Evolutionary conservation across 306 rosid genomes (phyloP).

Genomic region (Cicer yamashitae): DNA sequence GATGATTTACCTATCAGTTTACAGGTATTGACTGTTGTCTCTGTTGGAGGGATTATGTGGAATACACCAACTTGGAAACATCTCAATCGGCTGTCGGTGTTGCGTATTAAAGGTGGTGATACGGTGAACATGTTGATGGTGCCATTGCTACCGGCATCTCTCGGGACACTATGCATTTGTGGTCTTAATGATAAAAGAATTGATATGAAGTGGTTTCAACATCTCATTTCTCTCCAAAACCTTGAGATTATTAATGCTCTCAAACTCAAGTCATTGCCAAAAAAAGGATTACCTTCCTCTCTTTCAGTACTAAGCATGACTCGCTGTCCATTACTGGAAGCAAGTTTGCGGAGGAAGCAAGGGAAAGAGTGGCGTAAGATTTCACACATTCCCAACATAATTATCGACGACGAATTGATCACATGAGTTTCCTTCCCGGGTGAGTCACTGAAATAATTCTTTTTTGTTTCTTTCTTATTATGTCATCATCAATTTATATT

Average conservation of each 20-base stretch:
- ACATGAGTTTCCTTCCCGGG: too few species aligned
- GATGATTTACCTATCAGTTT: background rate
- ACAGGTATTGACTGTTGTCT: background rate
- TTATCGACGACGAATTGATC: background rate
- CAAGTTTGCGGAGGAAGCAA: background rate
- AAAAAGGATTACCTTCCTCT: conserved; percentile 7
- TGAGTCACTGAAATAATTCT: background rate
- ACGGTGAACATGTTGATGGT: background rate
- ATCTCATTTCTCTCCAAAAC: background rate
- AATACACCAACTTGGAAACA: background rate
- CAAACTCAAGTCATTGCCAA: background rate
- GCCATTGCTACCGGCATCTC: background rate
- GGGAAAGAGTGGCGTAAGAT: conserved; percentile 35
- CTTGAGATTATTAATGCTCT: background rate
- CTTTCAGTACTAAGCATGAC: background rate
- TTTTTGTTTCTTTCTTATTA: background rate
- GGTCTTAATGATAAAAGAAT: background rate
- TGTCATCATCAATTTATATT: too few species aligned
- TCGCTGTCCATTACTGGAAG: background rate
- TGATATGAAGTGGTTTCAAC: background rate
- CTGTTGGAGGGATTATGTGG: background rate
- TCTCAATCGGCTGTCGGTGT: background rate
- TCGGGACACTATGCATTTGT: background rate
- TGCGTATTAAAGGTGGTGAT: background rate
- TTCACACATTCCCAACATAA: conserved; percentile 4